phyloP scores from a whole-genome alignment of 208 protist genomes.

The Leishmania amazonensis region DNA sequence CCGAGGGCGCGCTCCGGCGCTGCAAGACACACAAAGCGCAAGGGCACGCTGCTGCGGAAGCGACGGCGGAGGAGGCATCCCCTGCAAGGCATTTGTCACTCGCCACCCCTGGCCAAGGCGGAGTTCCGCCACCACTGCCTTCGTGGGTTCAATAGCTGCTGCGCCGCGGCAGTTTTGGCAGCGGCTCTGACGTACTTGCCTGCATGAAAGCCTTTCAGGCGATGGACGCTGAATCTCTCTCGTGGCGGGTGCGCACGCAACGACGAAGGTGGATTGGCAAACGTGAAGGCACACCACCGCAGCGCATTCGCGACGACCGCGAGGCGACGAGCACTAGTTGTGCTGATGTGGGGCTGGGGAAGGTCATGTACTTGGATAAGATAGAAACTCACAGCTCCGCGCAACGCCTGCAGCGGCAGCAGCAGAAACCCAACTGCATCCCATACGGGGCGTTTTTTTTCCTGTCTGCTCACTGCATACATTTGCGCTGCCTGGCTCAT shows the following conservation, averaged over 20 bases:
- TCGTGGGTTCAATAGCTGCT: slow-evolving; percentile 36
- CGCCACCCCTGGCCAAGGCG: too few species aligned
- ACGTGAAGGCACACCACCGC: too few species aligned
- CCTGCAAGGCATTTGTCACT: too few species aligned
- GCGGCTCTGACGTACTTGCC: slow-evolving; percentile 42
- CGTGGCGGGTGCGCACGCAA: slow-evolving; percentile 34
- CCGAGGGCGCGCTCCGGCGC: slow-evolving; percentile 10
- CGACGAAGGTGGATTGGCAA: background rate
- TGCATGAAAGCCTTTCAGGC: slow-evolving; percentile 56
- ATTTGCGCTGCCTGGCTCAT: background rate
- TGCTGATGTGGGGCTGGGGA: too few species aligned
- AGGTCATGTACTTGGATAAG: too few species aligned
- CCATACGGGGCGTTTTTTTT: slow-evolving; percentile 36
- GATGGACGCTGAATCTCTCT: slow-evolving; percentile 28
- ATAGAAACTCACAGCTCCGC: too few species aligned
- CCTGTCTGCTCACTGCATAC: background rate
- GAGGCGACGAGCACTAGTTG: too few species aligned
- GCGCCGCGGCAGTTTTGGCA: slow-evolving; percentile 49
- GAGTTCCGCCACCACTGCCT: slow-evolving; percentile 5
- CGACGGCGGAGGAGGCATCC: too few species aligned
- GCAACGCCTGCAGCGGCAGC: too few species aligned
- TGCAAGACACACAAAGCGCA: background rate
- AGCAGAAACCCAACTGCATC: background rate
- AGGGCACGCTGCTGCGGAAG: too few species aligned
- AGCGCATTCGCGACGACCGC: background rate